These are phyloP conservation scores for Panicum hallii DNA, from an alignment of 202 grass and related monocot species.

Conservation along the genomic window DNA sequence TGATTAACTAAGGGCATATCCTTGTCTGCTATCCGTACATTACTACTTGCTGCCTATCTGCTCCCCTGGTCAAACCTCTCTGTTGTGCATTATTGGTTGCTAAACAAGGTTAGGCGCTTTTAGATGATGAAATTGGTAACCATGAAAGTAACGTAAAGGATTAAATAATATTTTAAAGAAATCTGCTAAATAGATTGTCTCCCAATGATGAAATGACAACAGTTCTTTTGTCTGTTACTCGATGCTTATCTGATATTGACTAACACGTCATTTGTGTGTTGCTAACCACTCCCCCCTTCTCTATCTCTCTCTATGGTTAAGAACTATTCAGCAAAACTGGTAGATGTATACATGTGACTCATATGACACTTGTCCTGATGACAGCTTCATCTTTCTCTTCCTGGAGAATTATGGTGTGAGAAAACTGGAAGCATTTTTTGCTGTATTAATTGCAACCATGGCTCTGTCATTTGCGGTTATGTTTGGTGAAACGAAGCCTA, in stretches of 20 bases:
- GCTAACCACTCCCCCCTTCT: neutral
- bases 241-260: slow-evolving; percentile 35
- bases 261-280: neutral
- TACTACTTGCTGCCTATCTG: slow-evolving; percentile 40
- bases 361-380: slow-evolving; percentile 44
- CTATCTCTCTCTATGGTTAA: neutral
- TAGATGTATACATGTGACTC: slow-evolving; percentile 41
- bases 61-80: slow-evolving; percentile 19
- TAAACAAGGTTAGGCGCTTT: slow-evolving; percentile 9
- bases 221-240: slow-evolving; percentile 21
- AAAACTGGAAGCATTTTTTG: slow-evolving; percentile 96
- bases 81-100: slow-evolving; percentile 14
- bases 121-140: slow-evolving; percentile 15
- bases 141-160: slow-evolving; percentile 29
- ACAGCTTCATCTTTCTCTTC: slow-evolving; percentile 94
- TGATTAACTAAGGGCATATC: slow-evolving; percentile 12
- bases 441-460: slow-evolving; percentile 81
- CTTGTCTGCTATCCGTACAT: slow-evolving; percentile 31
- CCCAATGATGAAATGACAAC: slow-evolving; percentile 5
- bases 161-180: slow-evolving; percentile 22
- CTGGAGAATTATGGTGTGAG: slow-evolving; percentile 96
- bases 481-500: slow-evolving; percentile 93
- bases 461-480: slow-evolving; percentile 84
- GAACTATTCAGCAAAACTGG: slow-evolving; percentile 12
- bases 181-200: slow-evolving; percentile 12